These are phyloP conservation scores for Sporothrix mexicana DNA, from an alignment of 2,329 filamentous ascomycete species.

Conservation along the genomic window DNA sequence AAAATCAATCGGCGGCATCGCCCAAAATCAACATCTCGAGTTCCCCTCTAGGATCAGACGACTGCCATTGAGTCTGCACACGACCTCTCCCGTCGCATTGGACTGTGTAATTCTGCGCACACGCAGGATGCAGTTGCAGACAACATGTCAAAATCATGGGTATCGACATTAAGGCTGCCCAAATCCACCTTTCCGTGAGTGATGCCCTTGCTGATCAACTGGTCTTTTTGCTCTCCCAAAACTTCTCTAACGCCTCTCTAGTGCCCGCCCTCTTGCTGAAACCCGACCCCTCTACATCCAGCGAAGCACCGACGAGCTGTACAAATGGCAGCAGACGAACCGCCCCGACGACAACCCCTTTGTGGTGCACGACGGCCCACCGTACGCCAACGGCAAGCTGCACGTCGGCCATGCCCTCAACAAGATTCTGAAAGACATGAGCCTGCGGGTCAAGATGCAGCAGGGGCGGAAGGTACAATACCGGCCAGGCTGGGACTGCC, in stretches of 20 bases:
- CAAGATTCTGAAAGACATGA: conserved; percentile 95
- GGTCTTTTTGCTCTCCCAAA: neutral
- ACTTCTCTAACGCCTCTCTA: conserved; percentile 40
- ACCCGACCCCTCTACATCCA: conserved; percentile 66
- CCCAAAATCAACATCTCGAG: conserved; percentile 12
- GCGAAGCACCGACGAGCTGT: conserved; percentile 84
- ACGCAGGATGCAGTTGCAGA: conserved; percentile 31
- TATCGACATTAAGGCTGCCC: conserved; percentile 75
- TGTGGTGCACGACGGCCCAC: conserved; percentile 90
- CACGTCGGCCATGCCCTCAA: conserved; percentile 96
- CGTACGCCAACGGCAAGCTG: conserved; percentile 91
- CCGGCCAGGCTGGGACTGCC: conserved; percentile 95
- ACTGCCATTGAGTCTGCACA: conserved; percentile 1
- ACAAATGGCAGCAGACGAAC: conserved; percentile 77
- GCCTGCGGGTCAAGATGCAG: conserved; percentile 79
- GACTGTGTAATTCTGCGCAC: neutral
- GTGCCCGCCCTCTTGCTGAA: conserved; percentile 58
- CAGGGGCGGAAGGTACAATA: conserved; percentile 79
- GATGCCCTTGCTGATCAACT: neutral
- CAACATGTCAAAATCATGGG: conserved; percentile 66
- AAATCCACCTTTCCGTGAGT: conserved; percentile 74
- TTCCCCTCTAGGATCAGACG: neutral
- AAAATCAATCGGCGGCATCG: conserved; percentile 25
- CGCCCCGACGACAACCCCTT: conserved; percentile 67
- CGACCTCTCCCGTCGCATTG: neutral